Evolutionary conservation across 2,329 filamentous ascomycete species (phyloP), one percentile per base, ranked within the genome.

Genomic region (Pseudogymnoascus sp.): DNA sequence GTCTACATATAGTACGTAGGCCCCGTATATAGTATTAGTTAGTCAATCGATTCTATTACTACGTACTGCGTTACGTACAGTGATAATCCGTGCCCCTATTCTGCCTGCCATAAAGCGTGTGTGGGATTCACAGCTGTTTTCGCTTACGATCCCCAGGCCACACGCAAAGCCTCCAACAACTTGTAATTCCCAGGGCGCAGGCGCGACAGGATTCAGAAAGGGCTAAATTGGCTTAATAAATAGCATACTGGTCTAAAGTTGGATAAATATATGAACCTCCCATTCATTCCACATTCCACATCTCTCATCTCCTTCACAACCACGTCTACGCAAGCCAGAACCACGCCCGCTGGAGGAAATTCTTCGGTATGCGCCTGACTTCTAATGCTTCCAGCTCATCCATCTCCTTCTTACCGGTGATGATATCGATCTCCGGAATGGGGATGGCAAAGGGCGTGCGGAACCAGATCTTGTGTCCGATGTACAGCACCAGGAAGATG

Each of bases 371-470:
- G 0, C 79, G 79, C 41, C 75, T 74, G 2, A 78, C 79, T 51
- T 79, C 81, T 65, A 85, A 74, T 65, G 83, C 83, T 64, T 65
- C 66, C 48, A 70, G 36, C 25, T 68, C 70, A 64, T 86, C 84
- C 81, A 87, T 86, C 76, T 86, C 84, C 73, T 79, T 81, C 74
- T 84, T 84, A 36, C 85, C 85, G 0, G 83, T 83, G 62, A 80
- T 68, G 2, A 84, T 77, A 67, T 88, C 85, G 13, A 87, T 78
- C 10, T 86, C 77, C 28, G 78, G 73, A 0, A 77, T 67, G n/a
- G 74, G 77, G 16, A 76, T 79, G 11, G 73, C 74, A 19, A 76
- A 76, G 2, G 76, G 74, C 1, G 81, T 83, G 31, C 79, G 75
- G 70, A 72, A 78, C 67, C 73, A 75, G 7, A 81, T 23, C 77